A percentile compares a stretch with the other conserved stretches of the same genome.
Evolutionary conservation across 768 basidiomycete species (phyloP).

Genomic region (Leccinum fibrillosum): DNA sequence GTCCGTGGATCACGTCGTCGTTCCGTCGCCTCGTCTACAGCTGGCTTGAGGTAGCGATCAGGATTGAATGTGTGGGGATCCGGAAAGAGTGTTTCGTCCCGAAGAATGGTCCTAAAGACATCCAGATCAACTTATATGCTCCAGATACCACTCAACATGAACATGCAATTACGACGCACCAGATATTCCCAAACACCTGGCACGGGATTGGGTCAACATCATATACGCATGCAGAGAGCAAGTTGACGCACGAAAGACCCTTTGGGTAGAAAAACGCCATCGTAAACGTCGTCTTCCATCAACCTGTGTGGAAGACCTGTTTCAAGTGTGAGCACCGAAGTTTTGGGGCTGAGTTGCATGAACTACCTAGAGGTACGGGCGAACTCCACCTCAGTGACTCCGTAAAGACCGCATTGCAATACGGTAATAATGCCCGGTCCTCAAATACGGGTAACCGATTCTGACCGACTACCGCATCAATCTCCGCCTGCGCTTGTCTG

Average conservation of each 20-base stretch:
- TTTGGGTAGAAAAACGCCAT: conserved; percentile 56
- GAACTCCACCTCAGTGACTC: conserved; percentile 57
- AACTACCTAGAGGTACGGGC: conserved; percentile 56
- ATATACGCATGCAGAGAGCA: background rate
- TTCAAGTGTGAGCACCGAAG: background rate
- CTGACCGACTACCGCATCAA: conserved; percentile 47
- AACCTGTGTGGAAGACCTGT: conserved; percentile 62
- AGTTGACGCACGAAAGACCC: conserved; percentile 48
- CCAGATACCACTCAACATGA: background rate
- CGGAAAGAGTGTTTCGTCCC: conserved; percentile 48
- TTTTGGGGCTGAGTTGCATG: background rate
- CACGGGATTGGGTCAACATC: conserved; percentile 3
- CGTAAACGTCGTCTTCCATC: conserved; percentile 64
- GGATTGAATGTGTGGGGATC: conserved; percentile 51
- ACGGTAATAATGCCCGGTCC: conserved; percentile 57
- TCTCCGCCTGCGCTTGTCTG: conserved; percentile 58
- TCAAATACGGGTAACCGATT: conserved; percentile 56
- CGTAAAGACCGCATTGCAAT: conserved; percentile 51
- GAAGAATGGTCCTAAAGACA: conserved; percentile 42
- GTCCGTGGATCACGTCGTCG: conserved; percentile 41
- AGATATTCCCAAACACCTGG: conserved; percentile 59
- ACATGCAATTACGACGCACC: conserved; percentile 32
- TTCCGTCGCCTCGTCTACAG: conserved; percentile 19
- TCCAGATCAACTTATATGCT: background rate
- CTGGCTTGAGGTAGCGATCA: conserved; percentile 43